A percentile compares a stretch with the other conserved stretches of the same genome.
Evolutionary conservation across 768 basidiomycete species (phyloP).

Genomic region (Tricholoma hemisulphureum): DNA sequence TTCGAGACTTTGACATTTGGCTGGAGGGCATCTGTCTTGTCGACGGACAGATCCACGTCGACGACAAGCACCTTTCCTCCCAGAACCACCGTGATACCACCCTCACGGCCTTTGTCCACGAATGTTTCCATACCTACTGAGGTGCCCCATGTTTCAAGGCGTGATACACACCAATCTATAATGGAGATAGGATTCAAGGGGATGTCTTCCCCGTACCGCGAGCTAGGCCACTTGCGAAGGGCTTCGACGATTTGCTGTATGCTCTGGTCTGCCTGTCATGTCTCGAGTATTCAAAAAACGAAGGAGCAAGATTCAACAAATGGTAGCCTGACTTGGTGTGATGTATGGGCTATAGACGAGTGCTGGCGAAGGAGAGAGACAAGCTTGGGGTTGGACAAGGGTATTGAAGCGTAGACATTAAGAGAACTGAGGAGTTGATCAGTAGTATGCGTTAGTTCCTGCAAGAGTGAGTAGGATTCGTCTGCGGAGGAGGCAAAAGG

Average conservation of each 20-base stretch:
- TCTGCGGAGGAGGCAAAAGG: slow-evolving; percentile 45
- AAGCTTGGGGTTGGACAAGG: slow-evolving; percentile 62
- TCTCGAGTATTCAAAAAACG: slow-evolving; percentile 14
- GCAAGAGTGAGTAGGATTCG: slow-evolving; percentile 42
- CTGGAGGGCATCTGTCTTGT: slow-evolving; percentile 33
- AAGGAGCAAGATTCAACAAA: slow-evolving; percentile 1
- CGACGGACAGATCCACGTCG: slow-evolving; percentile 64
- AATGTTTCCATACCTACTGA: slow-evolving; percentile 74
- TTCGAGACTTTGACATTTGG: slow-evolving; percentile 47
- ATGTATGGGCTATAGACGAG: slow-evolving; percentile 49
- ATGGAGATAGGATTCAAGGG: slow-evolving; percentile 47
- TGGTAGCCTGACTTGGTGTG: slow-evolving; percentile 46
- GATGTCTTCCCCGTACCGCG: slow-evolving; percentile 62
- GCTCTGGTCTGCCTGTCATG: slow-evolving; percentile 51
- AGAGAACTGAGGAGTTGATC: slow-evolving; percentile 56
- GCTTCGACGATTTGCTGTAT: slow-evolving; percentile 47
- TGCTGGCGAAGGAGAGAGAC: slow-evolving; percentile 68
- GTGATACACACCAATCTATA: slow-evolving; percentile 57
- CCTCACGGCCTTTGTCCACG: slow-evolving; percentile 55
- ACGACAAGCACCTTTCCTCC: slow-evolving; percentile 81
- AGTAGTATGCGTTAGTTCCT: slow-evolving; percentile 50
- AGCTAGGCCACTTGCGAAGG: slow-evolving; percentile 45
- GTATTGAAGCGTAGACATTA: slow-evolving; percentile 45
- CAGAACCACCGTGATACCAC: slow-evolving; percentile 55
- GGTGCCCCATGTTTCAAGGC: slow-evolving; percentile 60